Percentiles rank a stretch among this genome's conserved stretches.
phyloP scores from a whole-genome alignment of 2,329 filamentous ascomycete genomes.

The Talaromyces amestolkiae region DNA sequence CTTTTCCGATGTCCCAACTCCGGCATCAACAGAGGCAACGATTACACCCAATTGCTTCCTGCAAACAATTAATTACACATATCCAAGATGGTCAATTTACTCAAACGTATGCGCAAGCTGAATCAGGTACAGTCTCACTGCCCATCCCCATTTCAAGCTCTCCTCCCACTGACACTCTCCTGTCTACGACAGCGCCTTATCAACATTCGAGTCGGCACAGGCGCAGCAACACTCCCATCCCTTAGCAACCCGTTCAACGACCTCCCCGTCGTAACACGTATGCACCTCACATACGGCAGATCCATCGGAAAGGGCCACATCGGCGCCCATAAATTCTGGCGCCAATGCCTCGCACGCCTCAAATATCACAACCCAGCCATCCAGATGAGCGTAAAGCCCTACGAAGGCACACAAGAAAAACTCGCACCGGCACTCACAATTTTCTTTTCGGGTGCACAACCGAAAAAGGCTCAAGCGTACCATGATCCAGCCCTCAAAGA shows the following conservation, averaged over 20 bases:
- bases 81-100: conserved; percentile 47
- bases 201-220: conserved; percentile 73
- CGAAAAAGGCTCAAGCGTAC: conserved; percentile 26
- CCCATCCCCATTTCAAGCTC: conserved; percentile 25
- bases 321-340: conserved; percentile 79
- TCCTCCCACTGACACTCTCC: conserved; percentile 26
- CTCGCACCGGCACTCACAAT: conserved; percentile 39
- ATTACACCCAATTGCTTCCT: neutral
- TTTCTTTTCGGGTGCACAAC: conserved; percentile 40
- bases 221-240: conserved; percentile 72
- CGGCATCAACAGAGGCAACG: conserved; percentile 4
- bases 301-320: conserved; percentile 42
- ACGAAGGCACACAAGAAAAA: conserved; percentile 47
- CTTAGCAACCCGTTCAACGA: conserved; percentile 31
- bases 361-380: conserved; percentile 92
- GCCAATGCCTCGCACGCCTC: conserved; percentile 73
- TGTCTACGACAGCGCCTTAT: conserved; percentile 59
- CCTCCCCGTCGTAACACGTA: conserved; percentile 40
- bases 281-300: conserved; percentile 45
- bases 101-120: conserved; percentile 70
- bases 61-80: neutral
- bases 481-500: conserved; percentile 30
- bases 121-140: conserved; percentile 55
- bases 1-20: conserved; percentile 11
- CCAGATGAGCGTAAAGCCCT: conserved; percentile 77